A percentile compares a stretch with the other conserved stretches of the same genome.
phyloP scores from a whole-genome alignment of 2,329 filamentous ascomycete species.

The Neoarthrinium moseri region DNA sequence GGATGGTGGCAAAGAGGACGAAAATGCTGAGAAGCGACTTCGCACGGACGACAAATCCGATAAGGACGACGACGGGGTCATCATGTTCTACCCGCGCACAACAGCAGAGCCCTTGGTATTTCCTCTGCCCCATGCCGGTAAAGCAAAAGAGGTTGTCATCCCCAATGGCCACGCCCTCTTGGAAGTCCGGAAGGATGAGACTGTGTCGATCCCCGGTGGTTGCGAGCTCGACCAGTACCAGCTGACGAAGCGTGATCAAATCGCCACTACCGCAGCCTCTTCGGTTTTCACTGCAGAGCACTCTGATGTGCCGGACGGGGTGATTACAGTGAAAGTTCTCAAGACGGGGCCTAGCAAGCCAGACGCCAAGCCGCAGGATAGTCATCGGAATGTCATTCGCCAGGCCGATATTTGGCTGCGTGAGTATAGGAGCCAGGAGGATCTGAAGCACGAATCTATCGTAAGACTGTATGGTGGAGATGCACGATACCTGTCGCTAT shows the following conservation, averaged over 20 bases:
- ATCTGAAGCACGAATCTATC: conserved; percentile 55
- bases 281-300: conserved; percentile 56
- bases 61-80: conserved; percentile 46
- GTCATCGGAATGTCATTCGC: conserved; percentile 54
- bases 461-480: conserved; percentile 59
- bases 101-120: conserved; percentile 50
- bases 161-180: conserved; percentile 49
- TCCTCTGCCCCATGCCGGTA: conserved; percentile 45
- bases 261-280: conserved; percentile 53
- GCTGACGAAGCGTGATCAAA: conserved; percentile 55
- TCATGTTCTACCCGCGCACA: conserved; percentile 50
- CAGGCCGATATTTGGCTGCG: conserved; percentile 61
- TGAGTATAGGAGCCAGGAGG: conserved; percentile 55
- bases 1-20: conserved; percentile 32
- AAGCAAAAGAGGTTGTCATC: conserved; percentile 45
- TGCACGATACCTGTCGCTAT: conserved; percentile 57
- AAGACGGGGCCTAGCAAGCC: conserved; percentile 47
- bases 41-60: conserved; percentile 28
- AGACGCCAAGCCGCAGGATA: conserved; percentile 44
- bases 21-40: conserved; percentile 39
- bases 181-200: conserved; percentile 49
- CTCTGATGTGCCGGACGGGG: conserved; percentile 49
- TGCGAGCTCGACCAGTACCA: conserved; percentile 53
- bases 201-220: conserved; percentile 46
- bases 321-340: conserved; percentile 61